Base-by-base conservation (phyloP, 2,329 filamentous ascomycete species). In the Diatrype stigma region DNA sequence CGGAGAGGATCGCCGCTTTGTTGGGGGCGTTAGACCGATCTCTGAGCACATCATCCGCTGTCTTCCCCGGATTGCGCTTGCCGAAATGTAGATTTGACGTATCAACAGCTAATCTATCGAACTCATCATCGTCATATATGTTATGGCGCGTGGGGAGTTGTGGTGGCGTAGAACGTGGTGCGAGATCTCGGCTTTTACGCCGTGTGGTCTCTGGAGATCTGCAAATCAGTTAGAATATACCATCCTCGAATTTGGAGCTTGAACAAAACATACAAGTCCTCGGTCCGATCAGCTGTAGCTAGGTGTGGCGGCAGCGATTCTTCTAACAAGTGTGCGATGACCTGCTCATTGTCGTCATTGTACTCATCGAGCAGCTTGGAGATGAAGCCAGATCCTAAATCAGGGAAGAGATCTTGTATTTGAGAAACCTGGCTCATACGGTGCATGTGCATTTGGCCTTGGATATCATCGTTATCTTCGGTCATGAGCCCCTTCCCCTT, bases 361-460 rank as follows among this genome's bases (percentile, higher is more conserved):
- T 94, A 96, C 64, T 89, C 84, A 60, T 93, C 87, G 22, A 96
- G 76, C 10, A 96, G 77, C 60, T 81, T 87, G 17, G 89, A 78
- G 16, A 97, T 75, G 64, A 96, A 97, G 0, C 80, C 89, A 3
- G 89, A 86, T 5, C 92, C 91, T 10, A 97, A 75, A 55, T 96
- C 84, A 0, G 93, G 90, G 63, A 97, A 96, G 0, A 97, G 76
- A 64, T 99, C 93, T 64, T 96, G 91, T n/a, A 99, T 79, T 66
- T 95, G 90, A 0, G 87, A 87, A 47, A 97, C 84, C 46, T 93
- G 82, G 60, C 87, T 92, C 82, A 95, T 87, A 40, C 79, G 85
- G 68, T 96, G 90, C 21, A 93, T 73, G 62, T 94, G 89, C 32
- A 92, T 73, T 42, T 80, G 75, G 2, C 67, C 68, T 6, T 70